Conservation (phyloP, 179 eudicot species). For the Corrigiola litoralis region DNA sequence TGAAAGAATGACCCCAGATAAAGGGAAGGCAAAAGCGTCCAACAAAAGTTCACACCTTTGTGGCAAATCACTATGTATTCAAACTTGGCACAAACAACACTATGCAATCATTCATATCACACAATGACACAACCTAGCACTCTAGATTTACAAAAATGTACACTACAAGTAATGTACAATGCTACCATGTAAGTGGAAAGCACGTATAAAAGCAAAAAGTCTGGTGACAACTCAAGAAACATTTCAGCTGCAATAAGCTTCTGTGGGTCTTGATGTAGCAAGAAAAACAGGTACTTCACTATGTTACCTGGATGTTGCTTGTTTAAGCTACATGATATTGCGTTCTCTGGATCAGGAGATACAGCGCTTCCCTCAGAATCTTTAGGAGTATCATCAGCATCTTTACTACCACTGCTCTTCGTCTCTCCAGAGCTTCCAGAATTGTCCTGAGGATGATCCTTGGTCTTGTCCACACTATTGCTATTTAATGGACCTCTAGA, state of each 20-base stretch:
- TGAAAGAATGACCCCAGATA: conserved; percentile 13
- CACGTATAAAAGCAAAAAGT: conserved; percentile 26
- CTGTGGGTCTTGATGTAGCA: conserved; percentile 19
- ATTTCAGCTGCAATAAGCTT: conserved; percentile 14
- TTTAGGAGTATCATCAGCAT: conserved; percentile 10
- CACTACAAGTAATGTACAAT: conserved; percentile 31
- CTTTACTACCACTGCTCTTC: conserved; percentile 9
- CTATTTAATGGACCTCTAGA: conserved; percentile 16
- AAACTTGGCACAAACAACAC: conserved; percentile 14
- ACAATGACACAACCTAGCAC: conserved; percentile 16
- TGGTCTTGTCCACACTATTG: neutral
- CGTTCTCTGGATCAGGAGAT: conserved; percentile 20
- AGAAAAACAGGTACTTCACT: no score
- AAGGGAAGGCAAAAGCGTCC: neutral
- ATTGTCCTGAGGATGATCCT: conserved; percentile 30
- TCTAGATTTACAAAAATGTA: conserved; percentile 24
- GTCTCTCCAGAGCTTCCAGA: conserved; percentile 28
- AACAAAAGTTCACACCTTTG: conserved; percentile 2
- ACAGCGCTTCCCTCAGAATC: conserved; percentile 28
- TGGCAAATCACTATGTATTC: conserved; percentile 7
- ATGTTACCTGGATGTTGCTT: conserved; percentile 17
- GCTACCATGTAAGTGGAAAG: conserved; percentile 20
- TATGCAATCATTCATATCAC: conserved; percentile 8
- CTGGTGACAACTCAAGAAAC: conserved; percentile 12
- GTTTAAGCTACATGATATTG: conserved; percentile 21